Base-by-base conservation (phyloP, 1,284 basidiomycete species). In the Earliella scabrosa region DNA sequence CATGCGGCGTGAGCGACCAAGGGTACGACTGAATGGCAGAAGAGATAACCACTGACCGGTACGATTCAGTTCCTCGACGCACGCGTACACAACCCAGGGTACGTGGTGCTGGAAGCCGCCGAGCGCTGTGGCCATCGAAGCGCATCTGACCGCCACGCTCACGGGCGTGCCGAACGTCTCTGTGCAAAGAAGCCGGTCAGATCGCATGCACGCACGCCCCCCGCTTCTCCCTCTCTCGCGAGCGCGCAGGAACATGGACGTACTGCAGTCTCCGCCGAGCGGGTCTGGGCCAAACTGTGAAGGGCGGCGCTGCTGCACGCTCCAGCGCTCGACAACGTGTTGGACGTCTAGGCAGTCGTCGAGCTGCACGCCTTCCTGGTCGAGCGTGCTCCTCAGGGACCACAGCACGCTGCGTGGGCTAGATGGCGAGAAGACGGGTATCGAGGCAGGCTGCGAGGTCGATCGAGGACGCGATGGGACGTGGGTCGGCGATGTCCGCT, bases 21-120 rank as follows among this genome's bases (percentile, higher is more conserved):
- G 5, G 13, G 36, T 4, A 23, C 36, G 16, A 10, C 31, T 32
- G 40, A 24, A 29, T 21, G 31, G n/a, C 5, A 43, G n/a, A 43
- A 35, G 26, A 24, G 0, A 31, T 11, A 31, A 44, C 21, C 6
- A 68, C 73, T 57, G 36, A 79, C 85, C 83, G 31, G 79, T 80
- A 24, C 80, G 76, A 62, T 83, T 86, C 13, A 88, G 66, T 66
- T 87, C 83, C 54, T 87, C 83, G 16, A 87, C 70, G 57, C 81
- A 85, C 3, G 78, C 74, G 23, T 82, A 79, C 18, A 83, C 79
- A 2, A 86, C 75, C 34, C 80, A 74, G 0, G 86, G 86, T 2
- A 88, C 66, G 56, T 80, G 68, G 55, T 83, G 81, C 54, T 78
- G 75, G 45, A 76, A 76, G n/a, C 82, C 82, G 9, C 77, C 79